Conservation (phyloP, 441 rosid genomes). For the Cnidoscolus chayamansa region DNA sequence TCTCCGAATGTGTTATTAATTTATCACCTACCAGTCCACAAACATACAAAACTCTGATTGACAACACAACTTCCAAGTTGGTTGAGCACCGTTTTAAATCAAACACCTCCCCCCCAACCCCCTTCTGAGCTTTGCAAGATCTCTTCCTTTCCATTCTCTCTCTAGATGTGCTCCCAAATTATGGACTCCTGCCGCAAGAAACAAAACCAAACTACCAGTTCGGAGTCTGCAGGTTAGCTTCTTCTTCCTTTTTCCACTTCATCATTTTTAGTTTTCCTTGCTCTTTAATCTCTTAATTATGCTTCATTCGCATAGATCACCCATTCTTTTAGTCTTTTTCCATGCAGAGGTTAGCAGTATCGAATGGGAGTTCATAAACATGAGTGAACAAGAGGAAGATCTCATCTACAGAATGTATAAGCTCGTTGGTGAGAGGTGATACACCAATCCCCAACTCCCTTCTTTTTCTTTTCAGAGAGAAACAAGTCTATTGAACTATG, state of each 20-base stretch:
- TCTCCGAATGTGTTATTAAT: not conserved
- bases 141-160: not conserved
- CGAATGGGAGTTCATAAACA: slow-evolving; percentile 60
- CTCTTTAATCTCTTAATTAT: not conserved
- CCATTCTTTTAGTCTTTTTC: not conserved
- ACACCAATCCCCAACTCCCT: no score
- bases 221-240: slow-evolving; percentile 43
- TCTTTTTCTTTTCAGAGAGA: no score
- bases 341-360: slow-evolving; percentile 63
- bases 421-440: slow-evolving; percentile 72
- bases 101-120: not conserved
- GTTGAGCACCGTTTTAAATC: not conserved
- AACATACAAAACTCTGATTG: not conserved
- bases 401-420: slow-evolving; percentile 69
- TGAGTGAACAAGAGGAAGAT: slow-evolving; percentile 76
- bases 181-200: slow-evolving; percentile 9
- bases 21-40: slow-evolving; percentile 11
- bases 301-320: no score
- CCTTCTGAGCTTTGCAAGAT: not conserved
- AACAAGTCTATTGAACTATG: no score
- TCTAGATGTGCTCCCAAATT: not conserved
- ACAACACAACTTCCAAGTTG: slow-evolving; percentile 4
- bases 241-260: not conserved
- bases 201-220: slow-evolving; percentile 11
- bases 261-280: not conserved